Percentiles rank a stretch among this genome's conserved stretches.
phyloP scores from a whole-genome alignment of 2,329 filamentous ascomycete species.

The Talaromyces sp. region DNA sequence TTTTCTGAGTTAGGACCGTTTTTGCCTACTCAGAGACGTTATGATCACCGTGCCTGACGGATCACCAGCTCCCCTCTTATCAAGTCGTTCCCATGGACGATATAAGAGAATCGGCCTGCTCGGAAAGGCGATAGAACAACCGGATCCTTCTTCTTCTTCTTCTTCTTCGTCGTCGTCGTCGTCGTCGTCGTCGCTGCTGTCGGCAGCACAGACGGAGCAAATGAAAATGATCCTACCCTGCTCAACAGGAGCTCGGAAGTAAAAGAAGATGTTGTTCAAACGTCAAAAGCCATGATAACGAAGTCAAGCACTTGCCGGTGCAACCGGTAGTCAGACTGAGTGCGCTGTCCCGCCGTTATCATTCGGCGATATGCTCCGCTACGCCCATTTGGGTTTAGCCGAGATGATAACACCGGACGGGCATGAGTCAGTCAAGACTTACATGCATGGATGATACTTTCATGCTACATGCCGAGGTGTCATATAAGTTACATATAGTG shows the following conservation, averaged over 20 bases:
- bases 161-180: no score
- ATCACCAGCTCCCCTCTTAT: neutral
- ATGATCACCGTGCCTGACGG: conserved; percentile 2
- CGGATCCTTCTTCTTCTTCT: conserved; percentile 3
- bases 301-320: neutral
- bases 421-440: neutral
- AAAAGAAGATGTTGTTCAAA: neutral
- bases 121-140: neutral
- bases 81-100: neutral
- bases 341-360: conserved; percentile 1
- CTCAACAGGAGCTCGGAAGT: conserved; percentile 9
- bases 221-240: neutral
- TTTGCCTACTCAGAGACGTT: neutral
- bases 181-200: no score
- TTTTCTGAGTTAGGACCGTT: neutral
- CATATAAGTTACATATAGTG: no score
- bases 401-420: neutral
- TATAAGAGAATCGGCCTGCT: neutral
- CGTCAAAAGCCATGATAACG: neutral
- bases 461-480: neutral
- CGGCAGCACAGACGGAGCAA: neutral
- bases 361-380: conserved; percentile 4
- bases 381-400: neutral
- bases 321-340: neutral
- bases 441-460: neutral